Conservation (phyloP, 2,329 filamentous ascomycete genomes). For the Dryadomyces quercivorus region DNA sequence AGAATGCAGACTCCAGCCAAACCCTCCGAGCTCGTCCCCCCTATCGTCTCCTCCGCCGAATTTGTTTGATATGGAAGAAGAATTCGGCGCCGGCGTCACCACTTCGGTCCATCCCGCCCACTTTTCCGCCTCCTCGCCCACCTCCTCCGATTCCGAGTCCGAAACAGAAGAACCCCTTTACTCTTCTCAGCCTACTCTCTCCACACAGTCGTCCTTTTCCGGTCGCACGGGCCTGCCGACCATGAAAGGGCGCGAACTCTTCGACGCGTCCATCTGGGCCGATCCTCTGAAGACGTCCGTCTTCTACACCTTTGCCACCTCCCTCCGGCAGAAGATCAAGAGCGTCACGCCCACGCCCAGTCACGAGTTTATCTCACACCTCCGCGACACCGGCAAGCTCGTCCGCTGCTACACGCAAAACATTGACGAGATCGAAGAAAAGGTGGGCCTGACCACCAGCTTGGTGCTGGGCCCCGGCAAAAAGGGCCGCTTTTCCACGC, state of each 20-base stretch:
- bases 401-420: conserved; percentile 66
- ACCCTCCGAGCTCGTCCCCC: conserved; percentile 33
- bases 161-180: conserved; percentile 32
- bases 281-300: conserved; percentile 56
- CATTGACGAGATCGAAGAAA: conserved; percentile 61
- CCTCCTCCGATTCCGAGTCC: conserved; percentile 17
- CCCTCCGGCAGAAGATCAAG: conserved; percentile 49
- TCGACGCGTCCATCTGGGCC: conserved; percentile 58
- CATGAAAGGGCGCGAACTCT: conserved; percentile 59
- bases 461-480: conserved; percentile 50
- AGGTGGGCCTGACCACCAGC: conserved; percentile 53
- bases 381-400: conserved; percentile 55
- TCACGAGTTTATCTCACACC: conserved; percentile 55
- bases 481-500: conserved; percentile 42
- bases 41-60: conserved; percentile 43
- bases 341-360: conserved; percentile 52
- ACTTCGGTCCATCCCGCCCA: conserved; percentile 27
- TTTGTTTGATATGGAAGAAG: conserved; percentile 38
- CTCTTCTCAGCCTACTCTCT: conserved; percentile 23
- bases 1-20: conserved; percentile 11
- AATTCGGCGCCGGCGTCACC: conserved; percentile 16
- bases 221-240: conserved; percentile 34
- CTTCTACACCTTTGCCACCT: conserved; percentile 62
- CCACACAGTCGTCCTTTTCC: conserved; percentile 18
- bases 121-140: conserved; percentile 15